phyloP scores from a whole-genome alignment of 2,329 filamentous ascomycete species.

The Chrysoporthe puriensis region DNA sequence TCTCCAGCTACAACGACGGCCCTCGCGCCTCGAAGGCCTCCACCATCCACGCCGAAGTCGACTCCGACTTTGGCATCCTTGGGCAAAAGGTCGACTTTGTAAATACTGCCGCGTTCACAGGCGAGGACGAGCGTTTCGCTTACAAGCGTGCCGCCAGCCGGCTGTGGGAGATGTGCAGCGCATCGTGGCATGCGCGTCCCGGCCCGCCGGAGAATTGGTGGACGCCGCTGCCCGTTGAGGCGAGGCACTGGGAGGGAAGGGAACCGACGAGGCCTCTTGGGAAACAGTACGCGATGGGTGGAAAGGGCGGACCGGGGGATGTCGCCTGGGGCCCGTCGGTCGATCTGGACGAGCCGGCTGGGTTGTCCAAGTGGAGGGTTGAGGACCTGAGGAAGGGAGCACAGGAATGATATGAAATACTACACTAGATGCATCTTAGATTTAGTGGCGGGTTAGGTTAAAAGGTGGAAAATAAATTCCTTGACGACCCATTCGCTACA shows the following conservation, averaged over 20 bases:
- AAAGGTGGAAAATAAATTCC: not conserved
- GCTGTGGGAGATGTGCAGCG: constrained; percentile 82
- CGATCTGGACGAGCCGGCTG: constrained; percentile 49
- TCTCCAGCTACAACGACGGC: constrained; percentile 62
- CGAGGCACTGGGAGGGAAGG: constrained; percentile 47
- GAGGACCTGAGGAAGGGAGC: constrained; percentile 35
- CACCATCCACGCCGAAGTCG: constrained; percentile 59
- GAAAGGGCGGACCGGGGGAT: constrained; percentile 35
- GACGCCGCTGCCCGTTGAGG: constrained; percentile 65
- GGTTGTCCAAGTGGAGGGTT: constrained; percentile 42
- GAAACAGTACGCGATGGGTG: constrained; percentile 19
- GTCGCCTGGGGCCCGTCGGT: constrained; percentile 45
- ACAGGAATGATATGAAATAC: constrained; percentile 19
- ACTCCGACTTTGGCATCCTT: constrained; percentile 55
- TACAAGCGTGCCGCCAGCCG: constrained; percentile 77
- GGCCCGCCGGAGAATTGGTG: constrained; percentile 62
- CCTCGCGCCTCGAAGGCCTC: constrained; percentile 38
- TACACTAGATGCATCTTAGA: too few relatives aligned
- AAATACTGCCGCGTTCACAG: constrained; percentile 69
- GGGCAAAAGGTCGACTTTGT: constrained; percentile 63
- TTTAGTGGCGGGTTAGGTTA: not conserved
- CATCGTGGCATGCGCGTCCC: constrained; percentile 68
- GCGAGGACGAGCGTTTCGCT: constrained; percentile 81
- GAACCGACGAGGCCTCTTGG: constrained; percentile 32
- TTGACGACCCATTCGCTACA: too few relatives aligned